These are phyloP conservation scores for Hordeum pubiflorum DNA, from an alignment of 202 grass and related monocot genomes.

Conservation along the genomic window DNA sequence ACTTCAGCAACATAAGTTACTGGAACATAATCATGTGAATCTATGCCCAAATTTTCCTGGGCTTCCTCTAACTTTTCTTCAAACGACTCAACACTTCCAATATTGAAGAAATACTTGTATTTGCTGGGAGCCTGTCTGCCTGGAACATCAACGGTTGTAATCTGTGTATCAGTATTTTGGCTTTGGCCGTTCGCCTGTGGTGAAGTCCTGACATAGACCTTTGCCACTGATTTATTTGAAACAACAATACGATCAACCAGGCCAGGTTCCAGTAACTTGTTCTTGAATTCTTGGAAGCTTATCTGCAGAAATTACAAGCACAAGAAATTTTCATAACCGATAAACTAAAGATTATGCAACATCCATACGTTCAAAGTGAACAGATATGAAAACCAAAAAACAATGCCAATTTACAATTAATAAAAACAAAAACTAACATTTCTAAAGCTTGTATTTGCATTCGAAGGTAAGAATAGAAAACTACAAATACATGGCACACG, in stretches of 20 bases:
- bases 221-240: conserved; percentile 92
- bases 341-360: neutral
- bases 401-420: neutral
- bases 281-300: conserved; percentile 99
- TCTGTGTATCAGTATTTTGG: conserved; percentile 38
- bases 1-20: conserved; percentile 91
- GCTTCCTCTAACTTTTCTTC: conserved; percentile 98
- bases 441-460: neutral
- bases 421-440: neutral
- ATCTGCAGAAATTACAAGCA: conserved; percentile 50
- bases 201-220: conserved; percentile 69
- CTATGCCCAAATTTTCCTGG: conserved; percentile 70
- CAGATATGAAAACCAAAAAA: neutral
- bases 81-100: conserved; percentile 93
- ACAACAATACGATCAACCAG: conserved; percentile 90
- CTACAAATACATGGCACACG: neutral
- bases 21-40: conserved; percentile 80
- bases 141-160: conserved; percentile 38
- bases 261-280: conserved; percentile 88
- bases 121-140: conserved; percentile 43
- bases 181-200: conserved; percentile 34
- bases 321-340: neutral
- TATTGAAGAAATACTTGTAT: conserved; percentile 94
- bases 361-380: neutral
- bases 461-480: neutral